Evolutionary conservation across 2,329 filamentous ascomycete species (phyloP).

Genomic region (Hypomyces perniciosus): DNA sequence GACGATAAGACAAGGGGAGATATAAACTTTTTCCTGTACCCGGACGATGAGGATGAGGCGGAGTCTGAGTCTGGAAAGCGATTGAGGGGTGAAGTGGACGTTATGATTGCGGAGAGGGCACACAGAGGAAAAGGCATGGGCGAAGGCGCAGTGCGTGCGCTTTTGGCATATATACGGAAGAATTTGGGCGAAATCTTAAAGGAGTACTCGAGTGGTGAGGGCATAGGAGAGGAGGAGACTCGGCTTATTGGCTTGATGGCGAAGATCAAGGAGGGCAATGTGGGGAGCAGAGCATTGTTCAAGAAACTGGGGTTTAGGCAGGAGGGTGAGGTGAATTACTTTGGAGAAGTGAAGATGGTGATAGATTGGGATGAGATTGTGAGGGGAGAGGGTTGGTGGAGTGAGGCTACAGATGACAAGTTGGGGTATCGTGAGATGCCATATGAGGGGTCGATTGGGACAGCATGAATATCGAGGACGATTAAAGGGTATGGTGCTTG

Average conservation of each 20-base stretch:
- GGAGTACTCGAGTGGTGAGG: conserved; percentile 31
- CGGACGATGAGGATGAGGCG: conserved; percentile 37
- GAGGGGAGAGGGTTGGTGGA: conserved; percentile 21
- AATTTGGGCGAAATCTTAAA: conserved; percentile 49
- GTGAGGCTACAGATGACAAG: neutral
- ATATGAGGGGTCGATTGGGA: neutral
- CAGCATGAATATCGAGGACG: neutral
- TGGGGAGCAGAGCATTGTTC: conserved; percentile 46
- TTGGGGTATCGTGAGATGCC: conserved; percentile 1
- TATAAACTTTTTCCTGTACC: conserved; percentile 73
- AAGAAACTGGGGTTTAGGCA: conserved; percentile 45
- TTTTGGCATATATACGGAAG: conserved; percentile 61
- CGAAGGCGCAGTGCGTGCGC: conserved; percentile 55
- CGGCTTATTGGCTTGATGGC: conserved; percentile 39
- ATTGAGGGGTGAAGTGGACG: conserved; percentile 67
- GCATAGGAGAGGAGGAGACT: neutral
- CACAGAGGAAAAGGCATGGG: conserved; percentile 61
- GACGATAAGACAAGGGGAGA: conserved; percentile 62
- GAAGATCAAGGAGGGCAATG: conserved; percentile 54
- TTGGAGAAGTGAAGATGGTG: conserved; percentile 52
- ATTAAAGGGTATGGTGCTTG: neutral
- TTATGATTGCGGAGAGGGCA: conserved; percentile 68
- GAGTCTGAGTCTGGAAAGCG: conserved; percentile 17
- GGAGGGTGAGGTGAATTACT: conserved; percentile 51
- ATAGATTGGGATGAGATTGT: conserved; percentile 27